phyloP scores from a whole-genome alignment of 2,329 filamentous ascomycete species.

The Orbilia quercus region DNA sequence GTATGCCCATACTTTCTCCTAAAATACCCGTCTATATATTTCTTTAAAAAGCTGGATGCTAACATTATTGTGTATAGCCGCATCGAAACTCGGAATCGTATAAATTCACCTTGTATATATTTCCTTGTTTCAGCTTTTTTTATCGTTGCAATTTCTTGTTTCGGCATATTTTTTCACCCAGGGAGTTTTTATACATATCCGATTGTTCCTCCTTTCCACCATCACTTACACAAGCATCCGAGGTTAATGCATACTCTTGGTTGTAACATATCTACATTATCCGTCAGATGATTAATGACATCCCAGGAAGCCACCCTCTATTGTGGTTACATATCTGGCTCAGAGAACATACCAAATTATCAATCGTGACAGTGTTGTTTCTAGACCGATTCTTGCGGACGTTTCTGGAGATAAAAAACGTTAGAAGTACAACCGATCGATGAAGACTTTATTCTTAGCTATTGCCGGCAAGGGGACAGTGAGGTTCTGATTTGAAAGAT shows the following conservation, averaged over 20 bases:
- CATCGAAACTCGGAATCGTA: conserved; percentile 98
- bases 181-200: conserved; percentile 56
- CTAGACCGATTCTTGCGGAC: too few species aligned
- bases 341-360: not conserved
- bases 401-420: too few species aligned
- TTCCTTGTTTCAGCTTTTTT: conserved; percentile 51
- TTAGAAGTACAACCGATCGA: too few species aligned
- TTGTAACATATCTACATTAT: conserved; percentile 56
- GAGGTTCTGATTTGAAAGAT: too few species aligned
- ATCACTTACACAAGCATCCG: conserved; percentile 50
- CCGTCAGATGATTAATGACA: conserved; percentile 56
- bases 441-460: too few species aligned
- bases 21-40: too few species aligned
- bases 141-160: conserved; percentile 51
- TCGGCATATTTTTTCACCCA: conserved; percentile 54
- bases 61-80: conserved; percentile 68
- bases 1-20: conserved; percentile 25
- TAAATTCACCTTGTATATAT: conserved; percentile 69
- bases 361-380: not conserved
- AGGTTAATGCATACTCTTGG: conserved; percentile 56
- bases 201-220: conserved; percentile 38
- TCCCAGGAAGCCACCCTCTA: conserved; percentile 38
- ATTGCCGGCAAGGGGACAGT: too few species aligned
- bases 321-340: conserved; percentile 30
- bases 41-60: conserved; percentile 6